These are phyloP conservation scores for Ophiostoma montium DNA, from an alignment of 2,329 filamentous ascomycete genomes.

Conservation along the genomic window DNA sequence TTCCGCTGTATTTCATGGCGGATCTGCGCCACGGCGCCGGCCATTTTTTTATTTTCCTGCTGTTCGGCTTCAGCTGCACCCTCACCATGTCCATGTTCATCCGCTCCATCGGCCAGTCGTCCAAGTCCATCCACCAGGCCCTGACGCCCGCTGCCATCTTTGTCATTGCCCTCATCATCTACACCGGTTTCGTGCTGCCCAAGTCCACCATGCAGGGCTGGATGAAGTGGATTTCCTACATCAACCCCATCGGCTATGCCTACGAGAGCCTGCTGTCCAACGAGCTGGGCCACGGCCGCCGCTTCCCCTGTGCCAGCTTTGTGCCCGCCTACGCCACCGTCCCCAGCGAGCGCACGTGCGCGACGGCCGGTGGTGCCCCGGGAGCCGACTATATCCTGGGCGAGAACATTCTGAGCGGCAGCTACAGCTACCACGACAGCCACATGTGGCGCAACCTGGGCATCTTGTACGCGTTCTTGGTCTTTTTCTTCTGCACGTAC, in stretches of 20 bases:
- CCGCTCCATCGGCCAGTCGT: constrained; percentile 63
- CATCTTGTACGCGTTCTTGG: constrained; percentile 49
- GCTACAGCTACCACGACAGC: constrained; percentile 41
- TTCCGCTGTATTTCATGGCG: constrained; percentile 76
- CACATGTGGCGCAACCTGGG: constrained; percentile 61
- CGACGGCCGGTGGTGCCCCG: constrained; percentile 38
- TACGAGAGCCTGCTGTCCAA: constrained; percentile 74
- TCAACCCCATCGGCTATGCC: constrained; percentile 64
- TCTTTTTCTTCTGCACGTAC: constrained; percentile 46
- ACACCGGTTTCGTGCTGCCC: constrained; percentile 53
- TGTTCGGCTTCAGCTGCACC: constrained; percentile 60
- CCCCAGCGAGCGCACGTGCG: constrained; percentile 36
- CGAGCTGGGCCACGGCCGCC: constrained; percentile 52
- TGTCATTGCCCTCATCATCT: constrained; percentile 53
- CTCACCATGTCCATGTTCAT: constrained; percentile 78
- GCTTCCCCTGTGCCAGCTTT: constrained; percentile 38
- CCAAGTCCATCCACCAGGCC: constrained; percentile 52
- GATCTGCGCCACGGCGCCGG: constrained; percentile 60
- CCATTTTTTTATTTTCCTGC: constrained; percentile 72
- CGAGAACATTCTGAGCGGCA: constrained; percentile 35
- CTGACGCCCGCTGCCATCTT: constrained; percentile 44
- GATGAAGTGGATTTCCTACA: constrained; percentile 71
- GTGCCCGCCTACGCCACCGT: constrained; percentile 30
- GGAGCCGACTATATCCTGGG: constrained; percentile 22
- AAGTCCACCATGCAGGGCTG: constrained; percentile 59